These are phyloP conservation scores for Boletus fagicola DNA, from an alignment of 768 basidiomycete species.

Conservation along the genomic window DNA sequence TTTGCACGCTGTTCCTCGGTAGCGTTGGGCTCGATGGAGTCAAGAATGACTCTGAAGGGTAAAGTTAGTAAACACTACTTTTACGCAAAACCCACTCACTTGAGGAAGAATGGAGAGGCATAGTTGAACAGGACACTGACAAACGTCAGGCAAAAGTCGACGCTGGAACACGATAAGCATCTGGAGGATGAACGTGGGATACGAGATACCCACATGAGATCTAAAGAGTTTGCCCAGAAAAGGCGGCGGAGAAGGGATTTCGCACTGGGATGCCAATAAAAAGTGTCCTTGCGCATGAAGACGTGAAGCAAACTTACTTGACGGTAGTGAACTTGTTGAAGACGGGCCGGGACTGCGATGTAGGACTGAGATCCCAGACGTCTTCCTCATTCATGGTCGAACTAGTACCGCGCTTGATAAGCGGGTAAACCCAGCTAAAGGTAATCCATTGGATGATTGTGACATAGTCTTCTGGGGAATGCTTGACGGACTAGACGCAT, in stretches of 20 bases:
- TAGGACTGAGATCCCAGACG: constrained; percentile 70
- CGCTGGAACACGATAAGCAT: constrained; percentile 25
- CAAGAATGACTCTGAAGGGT: constrained; percentile 53
- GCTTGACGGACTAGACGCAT: constrained; percentile 24
- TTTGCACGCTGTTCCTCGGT: constrained; percentile 50
- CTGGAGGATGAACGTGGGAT: background rate
- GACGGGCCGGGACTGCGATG: constrained; percentile 61
- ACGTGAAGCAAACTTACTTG: constrained; percentile 9
- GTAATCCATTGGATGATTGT: constrained; percentile 69
- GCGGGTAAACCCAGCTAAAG: constrained; percentile 69
- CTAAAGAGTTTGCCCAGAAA: constrained; percentile 46
- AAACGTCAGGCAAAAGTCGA: constrained; percentile 69
- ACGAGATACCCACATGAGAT: constrained; percentile 35
- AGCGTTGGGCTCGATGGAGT: constrained; percentile 45
- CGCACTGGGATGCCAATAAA: constrained; percentile 15
- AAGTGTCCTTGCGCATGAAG: background rate
- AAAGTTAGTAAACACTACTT: background rate
- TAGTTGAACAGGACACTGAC: constrained; percentile 76
- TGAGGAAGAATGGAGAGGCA: constrained; percentile 81
- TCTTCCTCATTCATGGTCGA: constrained; percentile 67
- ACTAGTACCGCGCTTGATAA: constrained; percentile 49
- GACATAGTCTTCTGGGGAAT: constrained; percentile 70
- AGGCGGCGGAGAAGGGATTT: constrained; percentile 41
- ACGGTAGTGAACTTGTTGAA: constrained; percentile 46
- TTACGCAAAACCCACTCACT: constrained; percentile 38